Evolutionary conservation across 2,329 filamentous ascomycete species (phyloP).

Genomic region (Stachybotrys chartarum): DNA sequence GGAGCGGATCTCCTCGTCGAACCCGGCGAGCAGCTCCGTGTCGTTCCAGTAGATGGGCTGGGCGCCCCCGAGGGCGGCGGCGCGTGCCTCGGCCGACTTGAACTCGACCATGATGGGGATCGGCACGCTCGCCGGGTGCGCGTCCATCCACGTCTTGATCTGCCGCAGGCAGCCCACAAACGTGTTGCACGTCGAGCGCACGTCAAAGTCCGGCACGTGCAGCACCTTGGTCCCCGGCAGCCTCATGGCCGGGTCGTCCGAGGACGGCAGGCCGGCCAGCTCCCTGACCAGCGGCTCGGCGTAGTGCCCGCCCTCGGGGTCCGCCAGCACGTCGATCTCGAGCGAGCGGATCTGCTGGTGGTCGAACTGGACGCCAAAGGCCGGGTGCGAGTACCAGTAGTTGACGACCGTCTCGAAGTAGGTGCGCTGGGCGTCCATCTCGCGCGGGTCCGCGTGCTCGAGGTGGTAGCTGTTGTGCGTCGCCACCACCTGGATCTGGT

Average conservation of each 20-base stretch:
- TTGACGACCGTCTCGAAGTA: background rate
- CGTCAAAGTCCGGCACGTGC: constrained; percentile 42
- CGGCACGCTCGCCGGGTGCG: constrained; percentile 34
- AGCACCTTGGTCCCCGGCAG: constrained; percentile 40
- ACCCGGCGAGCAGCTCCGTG: constrained; percentile 27
- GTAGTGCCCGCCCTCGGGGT: constrained; percentile 39
- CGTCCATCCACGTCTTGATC: constrained; percentile 36
- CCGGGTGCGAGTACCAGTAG: constrained; percentile 34
- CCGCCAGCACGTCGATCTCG: constrained; percentile 41
- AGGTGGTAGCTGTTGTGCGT: constrained; percentile 46
- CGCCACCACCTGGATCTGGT: constrained; percentile 43
- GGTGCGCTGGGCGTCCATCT: constrained; percentile 22
- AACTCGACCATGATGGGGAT: constrained; percentile 43
- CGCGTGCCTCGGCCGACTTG: constrained; percentile 25
- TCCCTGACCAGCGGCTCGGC: constrained; percentile 34
- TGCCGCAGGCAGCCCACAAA: constrained; percentile 34
- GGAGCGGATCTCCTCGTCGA: constrained; percentile 39
- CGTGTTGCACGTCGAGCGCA: constrained; percentile 37
- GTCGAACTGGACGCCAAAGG: constrained; percentile 33
- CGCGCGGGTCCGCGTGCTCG: constrained; percentile 30
- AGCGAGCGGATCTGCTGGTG: constrained; percentile 38
- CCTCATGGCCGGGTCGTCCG: constrained; percentile 28
- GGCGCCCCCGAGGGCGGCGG: constrained; percentile 20
- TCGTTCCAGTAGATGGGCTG: constrained; percentile 35
- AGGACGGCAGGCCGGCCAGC: constrained; percentile 27